Conservation (phyloP, 768 basidiomycete species). For the Pseudohyphozyma bogoriensis region DNA sequence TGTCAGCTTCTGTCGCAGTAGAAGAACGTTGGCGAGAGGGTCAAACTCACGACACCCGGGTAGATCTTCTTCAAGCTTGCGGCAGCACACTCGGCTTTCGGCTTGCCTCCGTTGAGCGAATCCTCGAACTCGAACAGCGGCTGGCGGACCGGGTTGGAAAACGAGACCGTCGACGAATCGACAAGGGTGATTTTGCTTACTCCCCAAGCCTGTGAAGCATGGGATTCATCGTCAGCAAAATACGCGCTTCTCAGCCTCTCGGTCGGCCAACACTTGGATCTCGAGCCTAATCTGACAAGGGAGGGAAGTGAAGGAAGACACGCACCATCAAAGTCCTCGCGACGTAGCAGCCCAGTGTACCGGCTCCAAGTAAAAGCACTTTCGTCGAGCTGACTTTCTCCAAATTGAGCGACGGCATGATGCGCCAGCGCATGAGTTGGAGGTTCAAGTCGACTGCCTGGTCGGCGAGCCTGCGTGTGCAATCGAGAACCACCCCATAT, state of each 20-base stretch:
- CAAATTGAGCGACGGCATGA: slow-evolving; percentile 76
- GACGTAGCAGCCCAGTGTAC: slow-evolving; percentile 94
- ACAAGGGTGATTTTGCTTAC: slow-evolving; percentile 85
- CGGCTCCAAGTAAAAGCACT: slow-evolving; percentile 84
- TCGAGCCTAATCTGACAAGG: not conserved
- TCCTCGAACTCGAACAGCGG: slow-evolving; percentile 94
- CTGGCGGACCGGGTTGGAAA: slow-evolving; percentile 95
- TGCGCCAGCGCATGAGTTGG: slow-evolving; percentile 96
- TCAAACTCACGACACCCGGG: slow-evolving; percentile 69
- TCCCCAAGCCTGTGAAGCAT: slow-evolving; percentile 75
- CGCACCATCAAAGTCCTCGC: slow-evolving; percentile 78
- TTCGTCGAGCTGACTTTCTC: slow-evolving; percentile 71
- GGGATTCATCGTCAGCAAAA: not conserved
- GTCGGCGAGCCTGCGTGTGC: slow-evolving; percentile 59
- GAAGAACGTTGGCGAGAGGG: not conserved
- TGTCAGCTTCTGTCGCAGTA: not conserved
- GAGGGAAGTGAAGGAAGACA: not conserved
- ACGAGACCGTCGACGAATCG: slow-evolving; percentile 82
- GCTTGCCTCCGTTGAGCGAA: slow-evolving; percentile 81
- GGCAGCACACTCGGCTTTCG: slow-evolving; percentile 86
- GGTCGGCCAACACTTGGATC: no score
- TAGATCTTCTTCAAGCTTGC: slow-evolving; percentile 74
- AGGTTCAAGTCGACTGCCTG: slow-evolving; percentile 97
- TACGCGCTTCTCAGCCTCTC: no score
- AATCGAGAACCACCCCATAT: not conserved